Conservation (phyloP, 2,329 filamentous ascomycete genomes). For the Raffaelea albimanens region DNA sequence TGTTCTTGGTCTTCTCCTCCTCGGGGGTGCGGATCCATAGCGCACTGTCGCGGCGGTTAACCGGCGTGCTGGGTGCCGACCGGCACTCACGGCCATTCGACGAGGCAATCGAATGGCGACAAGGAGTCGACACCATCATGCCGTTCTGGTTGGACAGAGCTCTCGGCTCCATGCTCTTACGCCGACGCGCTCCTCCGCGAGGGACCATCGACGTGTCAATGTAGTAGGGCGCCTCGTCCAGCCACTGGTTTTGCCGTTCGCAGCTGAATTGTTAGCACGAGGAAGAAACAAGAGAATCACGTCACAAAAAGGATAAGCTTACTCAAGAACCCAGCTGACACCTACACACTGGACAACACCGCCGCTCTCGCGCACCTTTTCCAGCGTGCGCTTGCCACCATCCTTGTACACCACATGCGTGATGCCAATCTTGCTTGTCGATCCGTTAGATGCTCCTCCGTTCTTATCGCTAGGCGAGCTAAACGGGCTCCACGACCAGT, state of each 20-base stretch:
- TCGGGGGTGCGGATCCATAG: constrained; percentile 47
- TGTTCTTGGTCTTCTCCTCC: constrained; percentile 20
- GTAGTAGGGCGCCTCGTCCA: constrained; percentile 61
- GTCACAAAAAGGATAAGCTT: constrained; percentile 29
- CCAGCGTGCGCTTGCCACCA: constrained; percentile 67
- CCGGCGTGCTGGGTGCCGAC: constrained; percentile 22
- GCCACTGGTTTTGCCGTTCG: constrained; percentile 66
- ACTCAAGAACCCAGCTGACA: constrained; percentile 83
- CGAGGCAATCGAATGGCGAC: constrained; percentile 19
- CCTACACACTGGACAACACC: constrained; percentile 79
- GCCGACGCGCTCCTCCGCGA: constrained; percentile 59
- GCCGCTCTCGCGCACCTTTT: constrained; percentile 64
- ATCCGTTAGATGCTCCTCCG: not conserved
- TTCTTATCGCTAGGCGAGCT: constrained; percentile 23
- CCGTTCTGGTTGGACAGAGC: constrained; percentile 61
- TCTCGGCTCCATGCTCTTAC: constrained; percentile 75
- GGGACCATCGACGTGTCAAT: constrained; percentile 60
- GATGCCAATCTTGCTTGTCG: constrained; percentile 54
- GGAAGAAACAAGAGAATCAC: not conserved
- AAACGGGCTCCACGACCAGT: constrained; percentile 62
- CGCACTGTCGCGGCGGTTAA: constrained; percentile 42
- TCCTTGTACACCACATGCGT: constrained; percentile 91
- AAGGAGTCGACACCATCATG: constrained; percentile 40
- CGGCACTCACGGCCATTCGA: constrained; percentile 23
- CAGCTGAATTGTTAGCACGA: constrained; percentile 39